Percentiles rank a stretch among this genome's conserved stretches.
These are phyloP conservation scores for Penicillium decumbens DNA, from an alignment of 2,329 filamentous ascomycete species.

Conservation along the genomic window DNA sequence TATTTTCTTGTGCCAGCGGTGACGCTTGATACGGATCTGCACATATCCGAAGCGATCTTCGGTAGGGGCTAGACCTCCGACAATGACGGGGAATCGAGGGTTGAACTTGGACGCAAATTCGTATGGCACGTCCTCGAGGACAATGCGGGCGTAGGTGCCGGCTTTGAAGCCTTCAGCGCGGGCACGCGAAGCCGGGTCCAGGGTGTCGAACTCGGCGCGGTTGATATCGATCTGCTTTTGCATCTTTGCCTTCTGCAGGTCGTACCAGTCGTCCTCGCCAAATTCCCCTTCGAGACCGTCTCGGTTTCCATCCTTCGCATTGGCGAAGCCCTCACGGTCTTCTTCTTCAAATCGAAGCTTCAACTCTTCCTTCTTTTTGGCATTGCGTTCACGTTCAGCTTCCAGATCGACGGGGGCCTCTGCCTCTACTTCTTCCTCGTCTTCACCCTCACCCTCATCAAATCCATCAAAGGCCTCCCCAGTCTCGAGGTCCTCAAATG, in stretches of 20 bases:
- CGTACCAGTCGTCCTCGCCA: conserved; percentile 98
- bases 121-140: conserved; percentile 81
- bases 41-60: conserved; percentile 95
- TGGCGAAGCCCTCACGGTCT: conserved; percentile 83
- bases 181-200: conserved; percentile 77
- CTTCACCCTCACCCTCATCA: conserved; percentile 43
- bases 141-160: conserved; percentile 87
- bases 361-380: conserved; percentile 86
- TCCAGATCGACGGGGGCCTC: conserved; percentile 57
- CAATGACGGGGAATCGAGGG: conserved; percentile 73
- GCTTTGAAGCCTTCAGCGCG: conserved; percentile 87
- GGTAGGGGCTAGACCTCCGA: conserved; percentile 87
- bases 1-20: conserved; percentile 99
- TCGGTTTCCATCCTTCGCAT: conserved; percentile 79
- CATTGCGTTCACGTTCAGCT: conserved; percentile 85
- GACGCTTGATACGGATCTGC: conserved; percentile 92
- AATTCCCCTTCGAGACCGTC: conserved; percentile 67
- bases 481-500: conserved; percentile 80
- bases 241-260: conserved; percentile 87
- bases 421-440: conserved; percentile 51
- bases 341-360: conserved; percentile 95
- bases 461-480: conserved; percentile 53
- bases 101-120: conserved; percentile 85
- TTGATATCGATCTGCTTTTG: conserved; percentile 98
- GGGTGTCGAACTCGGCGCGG: conserved; percentile 79